Conservation (phyloP, 106 monocot genomes). For the Ottelia alismoides region DNA sequence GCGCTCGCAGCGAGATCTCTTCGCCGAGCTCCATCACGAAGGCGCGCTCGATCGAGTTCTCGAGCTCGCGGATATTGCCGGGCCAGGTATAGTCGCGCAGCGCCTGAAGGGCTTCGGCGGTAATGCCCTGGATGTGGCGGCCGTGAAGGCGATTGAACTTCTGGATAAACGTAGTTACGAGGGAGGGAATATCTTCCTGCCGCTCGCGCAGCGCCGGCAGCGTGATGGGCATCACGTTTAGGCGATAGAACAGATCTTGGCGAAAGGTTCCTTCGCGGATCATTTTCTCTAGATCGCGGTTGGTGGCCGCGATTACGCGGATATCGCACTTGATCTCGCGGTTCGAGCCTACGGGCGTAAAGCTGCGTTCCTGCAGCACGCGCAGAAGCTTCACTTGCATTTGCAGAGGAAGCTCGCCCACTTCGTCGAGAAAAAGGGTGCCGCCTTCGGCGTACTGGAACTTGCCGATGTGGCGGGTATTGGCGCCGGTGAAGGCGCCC, state of each 20-base stretch:
- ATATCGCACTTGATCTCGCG: neutral
- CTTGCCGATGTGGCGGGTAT: neutral
- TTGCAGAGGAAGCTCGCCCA: neutral
- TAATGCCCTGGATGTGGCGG: neutral
- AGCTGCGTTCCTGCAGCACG: neutral
- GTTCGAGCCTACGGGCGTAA: neutral
- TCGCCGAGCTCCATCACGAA: too few relatives aligned
- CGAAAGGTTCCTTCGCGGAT: neutral
- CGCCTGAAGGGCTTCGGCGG: neutral
- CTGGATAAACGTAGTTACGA: neutral
- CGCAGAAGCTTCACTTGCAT: neutral
- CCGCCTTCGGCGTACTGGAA: neutral
- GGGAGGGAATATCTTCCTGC: neutral
- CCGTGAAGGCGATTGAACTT: neutral
- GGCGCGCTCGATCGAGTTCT: neutral
- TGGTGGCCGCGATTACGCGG: neutral
- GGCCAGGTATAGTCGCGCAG: neutral
- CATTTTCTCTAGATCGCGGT: neutral
- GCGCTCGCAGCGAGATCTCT: too few relatives aligned
- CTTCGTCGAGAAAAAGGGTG: neutral
- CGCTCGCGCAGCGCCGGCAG: neutral
- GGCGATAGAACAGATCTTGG: neutral
- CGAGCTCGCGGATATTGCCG: neutral
- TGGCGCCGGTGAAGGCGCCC: neutral
- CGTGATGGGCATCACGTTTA: neutral